Evolutionary conservation across 805 yeast genomes (phyloP), one percentile per base, ranked within the genome.

Genomic region (Candida wancherniae): DNA sequence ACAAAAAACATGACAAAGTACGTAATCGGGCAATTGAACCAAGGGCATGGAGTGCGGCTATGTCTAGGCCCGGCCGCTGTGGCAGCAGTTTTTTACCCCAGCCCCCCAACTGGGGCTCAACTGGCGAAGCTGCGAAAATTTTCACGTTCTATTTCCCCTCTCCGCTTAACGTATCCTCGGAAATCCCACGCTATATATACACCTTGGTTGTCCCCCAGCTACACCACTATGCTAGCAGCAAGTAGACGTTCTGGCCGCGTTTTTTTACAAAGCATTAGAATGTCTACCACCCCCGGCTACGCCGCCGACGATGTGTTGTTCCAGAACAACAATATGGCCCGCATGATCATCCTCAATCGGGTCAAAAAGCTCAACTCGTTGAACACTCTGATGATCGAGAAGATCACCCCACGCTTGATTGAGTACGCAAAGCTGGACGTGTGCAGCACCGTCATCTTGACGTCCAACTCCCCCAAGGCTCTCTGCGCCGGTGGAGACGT

Each of bases 401-500:
- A 75, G 45, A 78, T 90, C 39, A 63, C 73, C 21, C 86, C 92
- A 14, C 73, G 95, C 22, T 61, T 87, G 39, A 53, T 70, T 26
- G 96, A 88, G 55, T 87, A 80, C 59, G 67, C 84, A 30, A 82
- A 83, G 51, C 75, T 86, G 12, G 69, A 69, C 26, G 62, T 74
- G 12, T 77, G 80, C 36, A 75, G 79, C 40, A 51, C 84, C 34
- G 61, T 90, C 22, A 67, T 92, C 25, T 63, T 90, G 40, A 78
- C 76, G 34, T 80, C 90, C 19, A 67, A 58, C 39, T 58, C 71
- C n/a, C 75, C 76, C 15, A 77, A 75, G 51, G 79, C 95, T 2
- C 77, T 90, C 39, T 86, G 97, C 58, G 94, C 97, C 19, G 98
- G 98, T 28, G 98, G 97, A 17, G 98, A 90, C 56, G 95, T 90